Percentiles rank a stretch among this genome's conserved stretches.
Conservation (phyloP, 495 filamentous ascomycete species). For the Neurospora pannonica region DNA sequence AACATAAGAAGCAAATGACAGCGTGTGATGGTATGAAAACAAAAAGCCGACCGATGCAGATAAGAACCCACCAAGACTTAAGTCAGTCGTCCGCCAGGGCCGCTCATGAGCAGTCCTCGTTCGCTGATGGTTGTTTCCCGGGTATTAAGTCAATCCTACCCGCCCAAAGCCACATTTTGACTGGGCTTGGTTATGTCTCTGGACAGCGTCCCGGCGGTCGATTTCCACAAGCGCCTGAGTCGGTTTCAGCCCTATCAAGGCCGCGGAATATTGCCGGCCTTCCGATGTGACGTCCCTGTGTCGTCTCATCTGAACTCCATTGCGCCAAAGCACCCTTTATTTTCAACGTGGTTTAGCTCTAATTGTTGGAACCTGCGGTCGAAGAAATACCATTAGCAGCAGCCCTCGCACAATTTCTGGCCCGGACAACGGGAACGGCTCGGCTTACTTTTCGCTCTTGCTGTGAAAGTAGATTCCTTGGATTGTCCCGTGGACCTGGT, state of each 20-base stretch:
- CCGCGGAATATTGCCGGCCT: background rate
- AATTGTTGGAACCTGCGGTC: constrained; percentile 74
- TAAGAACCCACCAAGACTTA: background rate
- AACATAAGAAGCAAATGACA: background rate
- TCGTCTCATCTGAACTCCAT: constrained; percentile 79
- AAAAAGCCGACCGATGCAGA: background rate
- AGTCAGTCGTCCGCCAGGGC: background rate
- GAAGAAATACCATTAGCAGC: constrained; percentile 1
- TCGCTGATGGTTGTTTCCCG: background rate
- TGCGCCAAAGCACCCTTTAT: constrained; percentile 75
- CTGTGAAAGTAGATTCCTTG: constrained; percentile 96
- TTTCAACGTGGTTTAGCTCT: constrained; percentile 77
- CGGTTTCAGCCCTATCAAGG: background rate
- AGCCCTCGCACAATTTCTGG: background rate
- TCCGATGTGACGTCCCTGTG: background rate
- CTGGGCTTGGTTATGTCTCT: background rate
- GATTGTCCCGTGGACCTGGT: constrained; percentile 75
- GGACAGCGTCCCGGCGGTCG: background rate
- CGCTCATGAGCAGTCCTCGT: background rate
- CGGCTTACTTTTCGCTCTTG: constrained; percentile 84
- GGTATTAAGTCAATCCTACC: background rate
- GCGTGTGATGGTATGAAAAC: background rate
- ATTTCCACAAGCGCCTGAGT: background rate
- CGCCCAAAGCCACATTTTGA: background rate
- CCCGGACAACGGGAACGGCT: constrained; percentile 21